Conservation (phyloP, 805 yeast genomes). For the Kurtzmaniella fragi region DNA sequence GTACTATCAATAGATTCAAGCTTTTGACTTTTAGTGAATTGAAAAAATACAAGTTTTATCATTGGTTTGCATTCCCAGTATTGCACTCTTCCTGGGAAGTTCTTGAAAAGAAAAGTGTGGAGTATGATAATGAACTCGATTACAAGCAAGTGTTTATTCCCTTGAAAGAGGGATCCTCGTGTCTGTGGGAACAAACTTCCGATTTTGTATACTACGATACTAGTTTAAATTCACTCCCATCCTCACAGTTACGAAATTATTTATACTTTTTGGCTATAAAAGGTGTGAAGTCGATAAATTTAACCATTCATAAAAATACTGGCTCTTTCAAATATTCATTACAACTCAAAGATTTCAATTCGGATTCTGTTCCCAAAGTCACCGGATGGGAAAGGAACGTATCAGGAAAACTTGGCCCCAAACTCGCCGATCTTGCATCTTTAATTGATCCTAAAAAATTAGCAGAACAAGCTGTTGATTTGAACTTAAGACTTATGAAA, state of each 20-base stretch:
- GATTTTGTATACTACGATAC: constrained; percentile 29
- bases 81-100: constrained; percentile 49
- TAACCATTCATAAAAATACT: constrained; percentile 21
- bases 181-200: neutral
- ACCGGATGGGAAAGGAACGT: constrained; percentile 91
- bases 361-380: constrained; percentile 32
- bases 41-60: constrained; percentile 79
- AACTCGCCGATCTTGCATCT: constrained; percentile 75
- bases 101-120: constrained; percentile 2
- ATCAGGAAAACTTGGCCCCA: constrained; percentile 72
- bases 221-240: constrained; percentile 32
- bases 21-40: constrained; percentile 76
- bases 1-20: constrained; percentile 28
- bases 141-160: neutral
- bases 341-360: constrained; percentile 9
- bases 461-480: constrained; percentile 88
- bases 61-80: constrained; percentile 85
- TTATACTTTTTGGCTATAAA: constrained; percentile 39
- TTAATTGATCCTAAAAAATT: constrained; percentile 75
- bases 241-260: constrained; percentile 56
- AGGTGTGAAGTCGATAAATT: constrained; percentile 14
- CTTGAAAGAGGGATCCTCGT: neutral
- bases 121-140: neutral
- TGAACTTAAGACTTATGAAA: constrained; percentile 88
- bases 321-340: constrained; percentile 10